These are phyloP conservation scores for Salix exigua DNA, from an alignment of 345 rosid genomes.

Conservation along the genomic window DNA sequence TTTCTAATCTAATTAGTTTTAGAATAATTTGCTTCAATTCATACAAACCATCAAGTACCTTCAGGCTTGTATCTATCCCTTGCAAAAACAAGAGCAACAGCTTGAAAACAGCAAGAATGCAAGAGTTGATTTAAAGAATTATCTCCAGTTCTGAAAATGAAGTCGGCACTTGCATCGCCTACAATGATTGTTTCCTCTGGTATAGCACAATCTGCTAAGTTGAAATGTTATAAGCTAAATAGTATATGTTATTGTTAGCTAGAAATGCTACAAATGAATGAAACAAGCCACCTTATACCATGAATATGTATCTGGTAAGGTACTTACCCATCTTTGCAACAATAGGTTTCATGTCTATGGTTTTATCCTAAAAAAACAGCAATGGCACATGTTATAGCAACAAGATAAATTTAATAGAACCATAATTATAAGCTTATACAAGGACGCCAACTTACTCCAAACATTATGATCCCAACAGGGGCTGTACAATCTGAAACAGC, in stretches of 20 bases:
- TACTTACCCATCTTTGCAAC: slow-evolving; percentile 38
- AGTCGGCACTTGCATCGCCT: slow-evolving; percentile 37
- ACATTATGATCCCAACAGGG: slow-evolving; percentile 38
- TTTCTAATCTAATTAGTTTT: background rate
- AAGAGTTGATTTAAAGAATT: background rate
- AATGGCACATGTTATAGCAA: slow-evolving; percentile 7
- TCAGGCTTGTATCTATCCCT: slow-evolving; percentile 28
- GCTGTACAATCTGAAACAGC: slow-evolving; percentile 21
- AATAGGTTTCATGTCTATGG: slow-evolving; percentile 24
- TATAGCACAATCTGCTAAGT: slow-evolving; percentile 29
- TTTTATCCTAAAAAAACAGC: slow-evolving; percentile 26
- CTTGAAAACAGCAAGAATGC: slow-evolving; percentile 19
- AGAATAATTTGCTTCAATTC: background rate
- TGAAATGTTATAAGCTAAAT: background rate
- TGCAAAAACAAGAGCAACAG: slow-evolving; percentile 44
- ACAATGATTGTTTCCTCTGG: slow-evolving; percentile 38
- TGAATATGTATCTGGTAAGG: background rate
- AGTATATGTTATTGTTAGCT: background rate
- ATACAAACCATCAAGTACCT: slow-evolving; percentile 15
- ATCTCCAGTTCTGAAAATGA: slow-evolving; percentile 18
- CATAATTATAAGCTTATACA: background rate
- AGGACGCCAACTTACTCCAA: slow-evolving; percentile 34
- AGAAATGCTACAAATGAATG: background rate
- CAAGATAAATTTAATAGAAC: background rate
- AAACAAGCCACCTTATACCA: no score